Evolutionary conservation across 108 stramenopile genomes (phyloP).

Genomic region (Cyclotella choctawhatcheeana): DNA sequence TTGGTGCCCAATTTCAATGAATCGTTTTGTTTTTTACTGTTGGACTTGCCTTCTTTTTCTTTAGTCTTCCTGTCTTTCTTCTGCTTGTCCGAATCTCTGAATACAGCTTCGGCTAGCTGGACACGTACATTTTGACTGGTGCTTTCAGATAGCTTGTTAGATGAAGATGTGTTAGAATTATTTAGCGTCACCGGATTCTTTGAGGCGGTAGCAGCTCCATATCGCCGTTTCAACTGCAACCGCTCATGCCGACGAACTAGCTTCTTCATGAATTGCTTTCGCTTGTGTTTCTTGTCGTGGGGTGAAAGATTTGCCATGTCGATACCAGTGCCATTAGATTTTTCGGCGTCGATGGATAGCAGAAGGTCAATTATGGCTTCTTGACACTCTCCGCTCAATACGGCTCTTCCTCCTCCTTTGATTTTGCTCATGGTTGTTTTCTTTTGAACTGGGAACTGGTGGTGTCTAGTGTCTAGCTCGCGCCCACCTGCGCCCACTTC

Average conservation of each 20-base stretch:
- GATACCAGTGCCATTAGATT: constrained; percentile 11
- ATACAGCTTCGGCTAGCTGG: constrained; percentile 63
- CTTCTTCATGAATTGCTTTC: constrained; percentile 44
- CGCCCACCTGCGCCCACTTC: no score
- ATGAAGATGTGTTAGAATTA: not conserved
- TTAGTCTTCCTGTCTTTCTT: constrained; percentile 21
- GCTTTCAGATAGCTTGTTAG: not conserved
- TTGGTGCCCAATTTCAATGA: constrained; percentile 50
- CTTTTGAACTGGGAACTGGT: no score
- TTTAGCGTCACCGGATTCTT: not conserved
- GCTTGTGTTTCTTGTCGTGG: constrained; percentile 40
- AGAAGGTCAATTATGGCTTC: constrained; percentile 53
- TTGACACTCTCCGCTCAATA: constrained; percentile 49
- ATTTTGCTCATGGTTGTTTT: no score
- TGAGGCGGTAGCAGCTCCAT: not conserved
- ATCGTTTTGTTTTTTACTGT: constrained; percentile 1
- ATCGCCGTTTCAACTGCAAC: constrained; percentile 10
- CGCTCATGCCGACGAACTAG: constrained; percentile 44
- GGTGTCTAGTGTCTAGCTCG: no score
- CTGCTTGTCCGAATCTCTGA: constrained; percentile 36
- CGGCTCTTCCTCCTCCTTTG: constrained; percentile 70
- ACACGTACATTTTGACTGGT: constrained; percentile 51
- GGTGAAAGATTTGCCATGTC: constrained; percentile 16
- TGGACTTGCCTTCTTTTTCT: constrained; percentile 9
- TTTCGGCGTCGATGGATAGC: constrained; percentile 19